A percentile compares a stretch with the other conserved stretches of the same genome.
Evolutionary conservation across 345 rosid genomes (phyloP).

Genomic region (Euphorbia tirucalli): DNA sequence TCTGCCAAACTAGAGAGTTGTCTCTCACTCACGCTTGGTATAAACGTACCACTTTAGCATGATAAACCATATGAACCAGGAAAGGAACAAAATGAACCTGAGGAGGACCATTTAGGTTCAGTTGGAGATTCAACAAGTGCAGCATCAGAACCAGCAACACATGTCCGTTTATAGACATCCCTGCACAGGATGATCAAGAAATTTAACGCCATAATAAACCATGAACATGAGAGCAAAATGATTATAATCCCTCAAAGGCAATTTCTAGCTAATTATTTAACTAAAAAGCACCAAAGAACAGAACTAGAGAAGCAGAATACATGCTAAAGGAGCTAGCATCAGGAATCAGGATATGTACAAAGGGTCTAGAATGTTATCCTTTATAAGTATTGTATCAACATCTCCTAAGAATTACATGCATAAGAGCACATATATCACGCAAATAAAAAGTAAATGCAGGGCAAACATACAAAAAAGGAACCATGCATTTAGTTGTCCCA

Average conservation of each 20-base stretch:
- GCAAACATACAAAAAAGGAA: neutral
- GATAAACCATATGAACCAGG: neutral
- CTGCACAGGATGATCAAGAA: slow-evolving; percentile 39
- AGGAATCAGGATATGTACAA: neutral
- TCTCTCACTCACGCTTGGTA: neutral
- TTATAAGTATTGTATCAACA: no score
- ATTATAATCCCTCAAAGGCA: neutral
- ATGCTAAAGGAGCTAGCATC: neutral
- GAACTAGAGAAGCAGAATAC: neutral
- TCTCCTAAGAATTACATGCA: no score
- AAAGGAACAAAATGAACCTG: slow-evolving; percentile 43
- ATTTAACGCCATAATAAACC: neutral
- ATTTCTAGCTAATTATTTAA: neutral
- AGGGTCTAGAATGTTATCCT: no score
- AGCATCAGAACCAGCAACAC: slow-evolving; percentile 80
- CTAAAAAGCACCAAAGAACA: neutral
- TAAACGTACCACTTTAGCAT: neutral
- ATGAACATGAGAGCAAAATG: neutral
- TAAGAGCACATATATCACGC: neutral
- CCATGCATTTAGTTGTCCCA: neutral
- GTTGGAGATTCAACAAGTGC: slow-evolving; percentile 78
- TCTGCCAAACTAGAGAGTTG: neutral
- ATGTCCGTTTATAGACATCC: slow-evolving; percentile 50
- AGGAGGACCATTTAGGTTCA: slow-evolving; percentile 92
- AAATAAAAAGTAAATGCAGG: neutral